Evolutionary conservation across 1,139 yeast genomes (phyloP).

Genomic region (Taiozyma onychis): DNA sequence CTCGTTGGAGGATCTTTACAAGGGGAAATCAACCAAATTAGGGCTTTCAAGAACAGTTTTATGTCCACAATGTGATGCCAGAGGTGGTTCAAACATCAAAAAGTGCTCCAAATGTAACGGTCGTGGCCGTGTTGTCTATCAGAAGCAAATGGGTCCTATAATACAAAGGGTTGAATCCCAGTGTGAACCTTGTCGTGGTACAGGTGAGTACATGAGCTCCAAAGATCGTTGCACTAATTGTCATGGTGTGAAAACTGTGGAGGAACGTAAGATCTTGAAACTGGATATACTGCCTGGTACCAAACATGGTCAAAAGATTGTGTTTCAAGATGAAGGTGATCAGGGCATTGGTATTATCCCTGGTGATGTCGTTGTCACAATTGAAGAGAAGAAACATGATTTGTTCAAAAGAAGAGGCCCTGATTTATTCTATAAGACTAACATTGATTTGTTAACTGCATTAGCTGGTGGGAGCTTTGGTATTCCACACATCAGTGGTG

Average conservation of each 20-base stretch:
- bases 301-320: conserved; percentile 42
- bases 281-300: conserved; percentile 51
- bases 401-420: conserved; percentile 44
- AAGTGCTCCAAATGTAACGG: conserved; percentile 36
- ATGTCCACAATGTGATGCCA: conserved; percentile 39
- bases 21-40: conserved; percentile 42
- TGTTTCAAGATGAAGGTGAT: conserved; percentile 56
- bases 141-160: conserved; percentile 25
- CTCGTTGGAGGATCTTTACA: conserved; percentile 40
- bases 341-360: conserved; percentile 55
- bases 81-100: conserved; percentile 33
- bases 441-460: conserved; percentile 47
- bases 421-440: conserved; percentile 41
- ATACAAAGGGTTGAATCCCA: conserved; percentile 27
- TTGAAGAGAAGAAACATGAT: conserved; percentile 31
- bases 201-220: conserved; percentile 29
- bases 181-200: conserved; percentile 34
- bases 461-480: conserved; percentile 48
- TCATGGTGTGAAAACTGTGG: conserved; percentile 32
- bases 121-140: conserved; percentile 29
- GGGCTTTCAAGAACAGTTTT: conserved; percentile 37
- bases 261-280: conserved; percentile 45
- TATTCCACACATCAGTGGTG: conserved; percentile 42
- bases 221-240: conserved; percentile 37
- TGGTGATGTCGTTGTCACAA: conserved; percentile 57